phyloP scores from a whole-genome alignment of 352 stramenopile genomes.

The Plasmopara viticola region DNA sequence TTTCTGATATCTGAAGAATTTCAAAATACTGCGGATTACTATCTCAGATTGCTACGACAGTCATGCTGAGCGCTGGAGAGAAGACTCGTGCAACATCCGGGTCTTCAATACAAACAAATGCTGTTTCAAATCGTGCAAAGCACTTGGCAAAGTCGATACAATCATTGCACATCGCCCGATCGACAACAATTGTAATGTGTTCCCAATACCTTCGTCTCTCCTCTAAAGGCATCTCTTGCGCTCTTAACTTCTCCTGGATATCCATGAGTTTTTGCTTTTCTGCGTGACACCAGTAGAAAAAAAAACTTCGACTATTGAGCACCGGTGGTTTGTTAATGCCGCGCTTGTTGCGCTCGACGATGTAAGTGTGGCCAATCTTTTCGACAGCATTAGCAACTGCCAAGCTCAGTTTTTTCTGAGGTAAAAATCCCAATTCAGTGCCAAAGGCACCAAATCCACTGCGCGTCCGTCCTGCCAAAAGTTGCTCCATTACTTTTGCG shows the following conservation, averaged over 20 bases:
- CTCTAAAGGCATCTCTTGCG: slow-evolving; percentile 2
- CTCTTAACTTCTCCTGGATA: slow-evolving; percentile 50
- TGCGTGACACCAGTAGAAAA: slow-evolving; percentile 82
- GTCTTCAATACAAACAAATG: slow-evolving; percentile 44
- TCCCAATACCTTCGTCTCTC: slow-evolving; percentile 35
- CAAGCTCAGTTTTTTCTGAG: slow-evolving; percentile 60
- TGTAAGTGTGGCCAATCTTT: slow-evolving; percentile 60
- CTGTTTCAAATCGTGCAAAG: slow-evolving; percentile 37
- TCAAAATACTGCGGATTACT: neutral
- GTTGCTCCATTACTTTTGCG: slow-evolving; percentile 18
- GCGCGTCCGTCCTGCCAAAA: slow-evolving; percentile 40
- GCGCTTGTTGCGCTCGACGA: slow-evolving; percentile 51
- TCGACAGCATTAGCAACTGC: slow-evolving; percentile 45
- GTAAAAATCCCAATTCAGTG: slow-evolving; percentile 49
- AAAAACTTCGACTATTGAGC: slow-evolving; percentile 81
- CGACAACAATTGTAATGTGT: slow-evolving; percentile 48
- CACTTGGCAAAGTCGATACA: slow-evolving; percentile 56
- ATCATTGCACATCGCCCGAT: slow-evolving; percentile 70
- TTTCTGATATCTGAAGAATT: no score
- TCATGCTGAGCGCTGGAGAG: slow-evolving; percentile 9
- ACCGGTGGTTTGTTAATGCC: slow-evolving; percentile 33
- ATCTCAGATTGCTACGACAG: neutral
- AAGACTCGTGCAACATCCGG: slow-evolving; percentile 41
- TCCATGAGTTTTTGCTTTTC: slow-evolving; percentile 84
- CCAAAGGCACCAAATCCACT: slow-evolving; percentile 74